Evolutionary conservation across 2,329 filamentous ascomycete species (phyloP).

Genomic region (Myotisia sp.): DNA sequence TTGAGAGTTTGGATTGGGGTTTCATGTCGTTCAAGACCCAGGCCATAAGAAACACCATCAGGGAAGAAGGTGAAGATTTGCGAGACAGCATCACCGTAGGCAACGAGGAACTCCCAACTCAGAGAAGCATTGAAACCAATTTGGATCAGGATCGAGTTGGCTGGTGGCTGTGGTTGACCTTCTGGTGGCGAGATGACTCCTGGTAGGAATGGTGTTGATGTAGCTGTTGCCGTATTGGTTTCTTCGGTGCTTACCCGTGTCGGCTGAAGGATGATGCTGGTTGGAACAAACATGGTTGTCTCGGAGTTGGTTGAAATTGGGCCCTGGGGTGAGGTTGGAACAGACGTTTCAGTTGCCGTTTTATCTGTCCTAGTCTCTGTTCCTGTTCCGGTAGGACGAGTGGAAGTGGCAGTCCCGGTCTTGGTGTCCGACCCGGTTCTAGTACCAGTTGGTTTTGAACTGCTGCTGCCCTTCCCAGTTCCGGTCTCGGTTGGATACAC

Average conservation of each 20-base stretch:
- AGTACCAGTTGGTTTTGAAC: conserved; percentile 2
- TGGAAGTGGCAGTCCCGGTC: conserved; percentile 6
- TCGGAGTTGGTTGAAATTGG: conserved; percentile 10
- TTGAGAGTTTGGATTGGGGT: conserved; percentile 26
- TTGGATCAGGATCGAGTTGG: conserved; percentile 59
- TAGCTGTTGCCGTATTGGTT: conserved; percentile 21
- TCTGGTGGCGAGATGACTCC: conserved; percentile 59
- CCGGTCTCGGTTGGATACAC: conserved; percentile 2
- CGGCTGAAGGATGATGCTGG: conserved; percentile 14
- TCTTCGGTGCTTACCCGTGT: conserved; percentile 18
- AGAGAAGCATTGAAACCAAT: conserved; percentile 69
- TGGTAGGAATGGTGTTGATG: conserved; percentile 46
- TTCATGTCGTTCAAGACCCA: conserved; percentile 24
- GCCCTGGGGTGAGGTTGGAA: conserved; percentile 3
- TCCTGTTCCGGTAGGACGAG: conserved; percentile 2
- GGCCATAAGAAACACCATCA: conserved; percentile 50
- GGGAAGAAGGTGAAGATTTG: conserved; percentile 78
- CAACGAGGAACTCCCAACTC: conserved; percentile 72
- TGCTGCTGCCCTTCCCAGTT: neutral
- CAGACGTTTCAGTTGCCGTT: conserved; percentile 2
- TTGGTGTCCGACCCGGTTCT: neutral
- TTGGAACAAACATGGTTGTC: conserved; percentile 10
- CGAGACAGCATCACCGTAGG: conserved; percentile 54
- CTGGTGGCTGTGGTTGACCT: conserved; percentile 42
- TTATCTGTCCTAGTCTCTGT: neutral